Base-by-base conservation (phyloP, 2,329 filamentous ascomycete species). In the Cladophialophora bantiana region DNA sequence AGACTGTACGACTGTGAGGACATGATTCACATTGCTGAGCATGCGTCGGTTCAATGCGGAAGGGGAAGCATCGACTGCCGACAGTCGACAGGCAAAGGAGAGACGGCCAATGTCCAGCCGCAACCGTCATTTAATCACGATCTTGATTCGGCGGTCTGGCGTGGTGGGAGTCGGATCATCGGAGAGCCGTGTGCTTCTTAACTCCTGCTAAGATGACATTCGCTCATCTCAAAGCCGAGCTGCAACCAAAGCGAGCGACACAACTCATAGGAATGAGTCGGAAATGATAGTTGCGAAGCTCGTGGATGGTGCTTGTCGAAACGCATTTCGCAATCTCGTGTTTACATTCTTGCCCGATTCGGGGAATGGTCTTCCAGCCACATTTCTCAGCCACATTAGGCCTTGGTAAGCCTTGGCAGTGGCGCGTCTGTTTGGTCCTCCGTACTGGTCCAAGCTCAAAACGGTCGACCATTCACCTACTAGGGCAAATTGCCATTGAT, bases 1-100 rank as follows among this genome's bases (percentile, higher is more conserved):
- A 73, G 69, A 58, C 65, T 65, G 57, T 73, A 73, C n/a, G 65
- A 40, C 52, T 72, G 68, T 15, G 70, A 63, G 35, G 69, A 67
- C 71, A 73, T 73, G 35, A 13, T 65, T 67, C 55, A 68, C 56
- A 67, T 67, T 45, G 63, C 61, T 26, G 56, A 12, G 34, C 35
- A 36, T 35, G 50, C 36, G 57, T 18, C 10, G 53, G 12, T 42
- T 18, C 13, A 48, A 20, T 15, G 34, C 10, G 61, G 12, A n/a
- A 48, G 31, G 34, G 31, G 6, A 35, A 55, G 52, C 52, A 55
- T 55, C 52, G 52, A 35, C 7, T 55, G 10, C 7, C 52, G 31
- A 34, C 31, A 7, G 31, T 55, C 18, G 20, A 50, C n/a, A 26
- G 45, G 15, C 45, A 50, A 12, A 50, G 18, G 20, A 50, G 18